Evolutionary conservation across 106 monocot species (phyloP).

Genomic region (Cymbidium sinense): DNA sequence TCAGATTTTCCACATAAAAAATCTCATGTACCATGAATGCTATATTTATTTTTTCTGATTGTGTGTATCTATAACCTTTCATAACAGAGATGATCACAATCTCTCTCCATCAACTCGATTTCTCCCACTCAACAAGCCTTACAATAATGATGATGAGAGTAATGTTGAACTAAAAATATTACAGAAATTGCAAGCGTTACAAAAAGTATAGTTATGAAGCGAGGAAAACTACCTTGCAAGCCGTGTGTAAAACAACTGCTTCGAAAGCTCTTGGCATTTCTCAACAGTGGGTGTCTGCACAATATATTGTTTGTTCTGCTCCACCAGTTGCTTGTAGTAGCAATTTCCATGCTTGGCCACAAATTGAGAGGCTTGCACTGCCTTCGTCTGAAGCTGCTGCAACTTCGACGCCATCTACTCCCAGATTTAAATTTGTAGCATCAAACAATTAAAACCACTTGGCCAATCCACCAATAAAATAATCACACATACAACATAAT

Average conservation of each 20-base stretch:
- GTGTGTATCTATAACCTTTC: too few species aligned
- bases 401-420: slow-evolving; percentile 22
- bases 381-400: slow-evolving; percentile 4
- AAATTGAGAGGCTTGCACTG: slow-evolving; percentile 7
- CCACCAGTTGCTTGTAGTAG: slow-evolving; percentile 15
- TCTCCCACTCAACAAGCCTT: too few species aligned
- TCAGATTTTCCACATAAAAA: too few species aligned
- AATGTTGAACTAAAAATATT: not conserved
- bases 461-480: not conserved
- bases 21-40: too few species aligned
- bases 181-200: not conserved
- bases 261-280: slow-evolving; percentile 12
- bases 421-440: not conserved
- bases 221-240: not conserved
- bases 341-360: slow-evolving; percentile 12
- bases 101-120: too few species aligned
- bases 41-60: too few species aligned
- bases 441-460: not conserved
- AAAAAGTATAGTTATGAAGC: not conserved
- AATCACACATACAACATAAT: not conserved
- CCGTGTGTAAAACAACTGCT: slow-evolving; percentile 16
- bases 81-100: too few species aligned
- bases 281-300: slow-evolving; percentile 8
- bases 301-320: slow-evolving; percentile 14
- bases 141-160: too few species aligned